These are phyloP conservation scores for Sporothrix pseudoabietina DNA, from an alignment of 2,329 filamentous ascomycete species.

Conservation along the genomic window DNA sequence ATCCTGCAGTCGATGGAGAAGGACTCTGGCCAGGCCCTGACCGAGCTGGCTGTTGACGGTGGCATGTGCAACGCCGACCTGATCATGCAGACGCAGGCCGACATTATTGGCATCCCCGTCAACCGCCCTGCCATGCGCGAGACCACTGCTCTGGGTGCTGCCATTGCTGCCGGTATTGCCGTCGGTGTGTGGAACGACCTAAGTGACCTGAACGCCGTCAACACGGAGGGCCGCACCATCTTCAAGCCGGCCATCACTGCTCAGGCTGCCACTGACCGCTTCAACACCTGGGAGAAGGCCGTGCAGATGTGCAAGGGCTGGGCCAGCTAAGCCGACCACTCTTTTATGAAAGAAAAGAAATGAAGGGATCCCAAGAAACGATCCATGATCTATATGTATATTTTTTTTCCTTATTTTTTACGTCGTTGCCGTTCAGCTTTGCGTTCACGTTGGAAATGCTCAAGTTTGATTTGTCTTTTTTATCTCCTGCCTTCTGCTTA, in stretches of 20 bases:
- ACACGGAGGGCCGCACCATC: constrained; percentile 66
- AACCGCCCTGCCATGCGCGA: constrained; percentile 86
- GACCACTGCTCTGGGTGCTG: constrained; percentile 84
- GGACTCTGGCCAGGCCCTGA: constrained; percentile 74
- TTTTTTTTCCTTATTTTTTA: background rate
- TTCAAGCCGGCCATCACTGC: constrained; percentile 67
- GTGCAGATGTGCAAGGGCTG: constrained; percentile 62
- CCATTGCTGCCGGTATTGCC: constrained; percentile 85
- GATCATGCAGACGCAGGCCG: constrained; percentile 88
- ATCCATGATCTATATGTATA: background rate
- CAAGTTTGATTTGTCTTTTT: background rate
- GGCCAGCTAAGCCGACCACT: constrained; percentile 39
- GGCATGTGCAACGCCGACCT: constrained; percentile 87
- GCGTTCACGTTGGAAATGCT: background rate
- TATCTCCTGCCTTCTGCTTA: background rate
- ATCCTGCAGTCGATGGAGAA: constrained; percentile 90
- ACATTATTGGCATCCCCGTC: constrained; percentile 79
- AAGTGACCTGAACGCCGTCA: constrained; percentile 71
- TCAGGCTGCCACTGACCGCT: constrained; percentile 47
- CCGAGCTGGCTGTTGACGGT: constrained; percentile 79
- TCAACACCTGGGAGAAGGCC: constrained; percentile 58
- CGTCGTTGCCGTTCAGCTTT: constrained; percentile 8
- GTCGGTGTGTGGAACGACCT: constrained; percentile 76
- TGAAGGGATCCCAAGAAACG: background rate
- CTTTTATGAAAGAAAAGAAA: background rate